phyloP scores from a whole-genome alignment of 306 rosid species.

The Pyrus betulifolia region DNA sequence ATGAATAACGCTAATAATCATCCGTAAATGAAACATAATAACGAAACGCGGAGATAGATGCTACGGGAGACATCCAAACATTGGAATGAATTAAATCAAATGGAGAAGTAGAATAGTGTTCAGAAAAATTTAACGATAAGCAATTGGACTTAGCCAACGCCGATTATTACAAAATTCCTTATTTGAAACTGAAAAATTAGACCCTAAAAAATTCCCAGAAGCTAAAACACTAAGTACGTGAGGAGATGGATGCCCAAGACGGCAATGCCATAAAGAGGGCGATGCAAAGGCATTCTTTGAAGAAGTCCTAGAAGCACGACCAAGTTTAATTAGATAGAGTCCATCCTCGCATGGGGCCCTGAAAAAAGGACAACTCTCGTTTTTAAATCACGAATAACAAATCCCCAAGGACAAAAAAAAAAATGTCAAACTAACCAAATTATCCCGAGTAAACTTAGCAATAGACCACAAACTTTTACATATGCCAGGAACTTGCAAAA shows the following conservation, averaged over 20 bases:
- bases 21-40: neutral
- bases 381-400: neutral
- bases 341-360: neutral
- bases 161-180: no score
- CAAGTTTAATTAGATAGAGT: neutral
- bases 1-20: neutral
- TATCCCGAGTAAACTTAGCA: no score
- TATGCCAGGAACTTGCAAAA: no score
- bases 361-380: neutral
- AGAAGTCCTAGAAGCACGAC: neutral
- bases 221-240: neutral
- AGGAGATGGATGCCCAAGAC: neutral
- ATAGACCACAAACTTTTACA: no score
- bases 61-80: neutral
- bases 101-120: neutral
- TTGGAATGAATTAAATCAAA: no score
- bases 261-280: neutral
- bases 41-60: neutral
- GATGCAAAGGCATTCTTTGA: neutral
- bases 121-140: neutral
- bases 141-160: neutral
- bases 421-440: neutral
- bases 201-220: neutral
- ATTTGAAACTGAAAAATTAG: neutral
- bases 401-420: neutral